These are phyloP conservation scores for Aureobasidium mangrovei DNA, from an alignment of 2,329 filamentous ascomycete genomes.

Conservation along the genomic window DNA sequence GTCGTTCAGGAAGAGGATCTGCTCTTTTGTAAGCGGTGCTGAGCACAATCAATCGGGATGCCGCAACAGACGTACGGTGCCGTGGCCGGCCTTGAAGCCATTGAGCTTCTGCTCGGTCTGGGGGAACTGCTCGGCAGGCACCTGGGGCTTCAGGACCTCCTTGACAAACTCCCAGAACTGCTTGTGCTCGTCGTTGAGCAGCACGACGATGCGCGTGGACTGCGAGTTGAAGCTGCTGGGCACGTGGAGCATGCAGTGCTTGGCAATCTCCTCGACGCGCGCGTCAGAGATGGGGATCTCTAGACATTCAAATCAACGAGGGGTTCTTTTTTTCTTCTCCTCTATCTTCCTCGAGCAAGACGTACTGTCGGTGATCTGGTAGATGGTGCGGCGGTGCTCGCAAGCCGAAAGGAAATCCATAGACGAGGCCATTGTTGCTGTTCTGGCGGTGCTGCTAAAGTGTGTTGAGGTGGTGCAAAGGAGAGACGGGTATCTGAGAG, in stretches of 20 bases:
- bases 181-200: conserved; percentile 75
- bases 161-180: conserved; percentile 73
- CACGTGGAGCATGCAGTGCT: conserved; percentile 53
- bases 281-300: conserved; percentile 42
- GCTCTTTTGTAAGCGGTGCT: not conserved
- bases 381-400: conserved; percentile 55
- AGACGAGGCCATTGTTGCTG: conserved; percentile 32
- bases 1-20: conserved; percentile 79
- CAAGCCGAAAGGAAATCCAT: conserved; percentile 52
- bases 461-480: not conserved
- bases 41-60: not conserved
- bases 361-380: conserved; percentile 37
- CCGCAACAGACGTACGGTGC: conserved; percentile 48
- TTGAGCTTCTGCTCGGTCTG: conserved; percentile 42
- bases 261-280: conserved; percentile 55
- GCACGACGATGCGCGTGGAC: conserved; percentile 66
- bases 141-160: conserved; percentile 57
- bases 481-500: not conserved
- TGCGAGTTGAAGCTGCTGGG: conserved; percentile 88
- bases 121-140: conserved; percentile 57
- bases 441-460: conserved; percentile 18
- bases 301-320: conserved; percentile 34
- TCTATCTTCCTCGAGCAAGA: conserved; percentile 16
- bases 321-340: no score
- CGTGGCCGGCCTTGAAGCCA: conserved; percentile 63